Percentiles rank a stretch among this genome's conserved stretches.
Evolutionary conservation across 257 asterid species (phyloP).

Genomic region (Linaria vulgaris): DNA sequence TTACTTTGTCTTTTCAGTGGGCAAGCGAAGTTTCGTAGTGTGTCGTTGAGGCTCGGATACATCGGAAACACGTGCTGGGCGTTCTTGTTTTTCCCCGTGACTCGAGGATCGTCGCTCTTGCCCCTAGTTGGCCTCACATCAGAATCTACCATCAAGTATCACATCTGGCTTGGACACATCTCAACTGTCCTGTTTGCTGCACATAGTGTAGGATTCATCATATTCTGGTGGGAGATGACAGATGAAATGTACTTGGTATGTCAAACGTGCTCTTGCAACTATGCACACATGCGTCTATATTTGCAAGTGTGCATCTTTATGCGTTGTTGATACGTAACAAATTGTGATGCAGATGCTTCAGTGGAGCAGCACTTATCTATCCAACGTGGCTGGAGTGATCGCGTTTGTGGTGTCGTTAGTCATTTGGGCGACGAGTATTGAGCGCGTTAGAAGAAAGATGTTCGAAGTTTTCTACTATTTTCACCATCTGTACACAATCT

Average conservation of each 20-base stretch:
- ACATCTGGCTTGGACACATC: conserved; percentile 69
- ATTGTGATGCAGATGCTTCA: conserved; percentile 44
- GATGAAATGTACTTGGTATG: conserved; percentile 47
- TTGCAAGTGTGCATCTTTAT: no score
- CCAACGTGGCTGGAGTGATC: conserved; percentile 59
- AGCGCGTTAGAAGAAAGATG: conserved; percentile 51
- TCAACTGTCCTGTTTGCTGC: conserved; percentile 46
- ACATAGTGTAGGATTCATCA: conserved; percentile 50
- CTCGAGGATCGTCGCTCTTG: conserved; percentile 62
- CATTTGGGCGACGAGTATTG: conserved; percentile 56
- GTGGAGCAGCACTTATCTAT: conserved; percentile 56
- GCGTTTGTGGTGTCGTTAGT: conserved; percentile 43
- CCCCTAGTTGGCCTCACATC: conserved; percentile 63
- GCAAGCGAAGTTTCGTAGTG: conserved; percentile 51
- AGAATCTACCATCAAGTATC: conserved; percentile 70
- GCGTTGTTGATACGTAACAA: not conserved
- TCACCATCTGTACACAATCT: conserved; percentile 53
- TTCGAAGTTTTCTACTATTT: conserved; percentile 59
- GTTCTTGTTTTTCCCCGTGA: conserved; percentile 58
- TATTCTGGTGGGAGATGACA: conserved; percentile 57
- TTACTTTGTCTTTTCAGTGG: conserved; percentile 33
- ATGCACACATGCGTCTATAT: no score
- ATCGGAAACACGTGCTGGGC: conserved; percentile 60
- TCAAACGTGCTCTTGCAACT: no score
- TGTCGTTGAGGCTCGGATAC: conserved; percentile 49